Base-by-base conservation (phyloP, 257 asterid species). In the Solanum chiquidenum region DNA sequence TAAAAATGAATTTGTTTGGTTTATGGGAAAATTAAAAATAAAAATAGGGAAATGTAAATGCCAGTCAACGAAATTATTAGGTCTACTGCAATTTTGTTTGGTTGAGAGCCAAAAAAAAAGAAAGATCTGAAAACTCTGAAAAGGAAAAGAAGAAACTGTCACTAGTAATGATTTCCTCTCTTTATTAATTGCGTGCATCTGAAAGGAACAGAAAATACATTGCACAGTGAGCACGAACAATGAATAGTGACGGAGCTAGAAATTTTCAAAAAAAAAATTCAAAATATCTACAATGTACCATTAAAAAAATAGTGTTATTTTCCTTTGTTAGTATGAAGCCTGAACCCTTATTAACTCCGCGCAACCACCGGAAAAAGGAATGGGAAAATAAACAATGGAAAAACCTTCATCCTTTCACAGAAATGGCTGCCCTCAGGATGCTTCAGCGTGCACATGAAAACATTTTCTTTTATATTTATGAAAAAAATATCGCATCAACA, bases 101-200 rank as follows among this genome's bases (percentile, higher is more conserved):
- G 62, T 77, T 77, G 35, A 40, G 14, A 34, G 42, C 6, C 1
- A 2, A 27, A 49, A 88, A 6, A 10, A 9, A 38, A 13, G 38
- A 88, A 35, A 84, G 87, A 69, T 18, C 91, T 85, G 86, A 38
- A 88, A 72, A 73, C 38, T 86, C 89, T 87, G 88, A 58, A 38
- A 89, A 90, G 86, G 90, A 46, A 69, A 74, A 74, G 34, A 72
- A 83, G 44, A 64, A 58, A 83, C 85, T 74, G 74, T 44, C 40
- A 25, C 73, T 44, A 66, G 87, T 38, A 88, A 88, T 89, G 74
- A 91, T 90, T 66, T 71, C 88, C 58, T 14, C 62, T 33, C n/a
- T 71, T 86, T 42, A n/a, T 33, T 38, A 33, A 33, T 49, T 33
- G 13, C 64, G 86, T 89, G 69, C 44, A 82, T 89, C 75, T 82